Evolutionary conservation across 192 early-diverging fungal species (phyloP).

Genomic region (Gigaspora rosea): DNA sequence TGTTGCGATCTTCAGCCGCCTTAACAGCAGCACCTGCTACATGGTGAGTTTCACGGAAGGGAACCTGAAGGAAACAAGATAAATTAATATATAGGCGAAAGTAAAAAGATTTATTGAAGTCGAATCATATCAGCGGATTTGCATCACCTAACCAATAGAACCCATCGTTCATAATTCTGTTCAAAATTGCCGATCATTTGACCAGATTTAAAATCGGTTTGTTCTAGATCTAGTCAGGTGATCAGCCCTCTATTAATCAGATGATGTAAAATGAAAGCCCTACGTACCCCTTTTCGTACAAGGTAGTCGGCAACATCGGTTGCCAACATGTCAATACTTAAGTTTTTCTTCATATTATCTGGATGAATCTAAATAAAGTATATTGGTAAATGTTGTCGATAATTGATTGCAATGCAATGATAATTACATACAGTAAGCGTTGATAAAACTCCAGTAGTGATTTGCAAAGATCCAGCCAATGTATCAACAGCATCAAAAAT

Average conservation of each 20-base stretch:
- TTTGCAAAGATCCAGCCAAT: constrained; percentile 86
- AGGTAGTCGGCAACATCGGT: constrained; percentile 98
- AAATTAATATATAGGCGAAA: background rate
- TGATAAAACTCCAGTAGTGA: constrained; percentile 87
- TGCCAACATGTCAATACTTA: constrained; percentile 94
- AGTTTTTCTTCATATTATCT: constrained; percentile 76
- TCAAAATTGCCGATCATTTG: no score
- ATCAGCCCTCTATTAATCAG: no score
- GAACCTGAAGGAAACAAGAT: constrained; percentile 55
- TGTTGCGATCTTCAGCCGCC: constrained; percentile 86
- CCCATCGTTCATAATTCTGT: no score
- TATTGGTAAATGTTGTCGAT: background rate
- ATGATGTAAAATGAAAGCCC: background rate
- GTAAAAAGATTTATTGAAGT: background rate
- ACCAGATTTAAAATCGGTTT: no score
- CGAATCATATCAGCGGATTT: background rate
- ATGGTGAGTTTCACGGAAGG: constrained; percentile 99
- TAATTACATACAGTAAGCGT: constrained; percentile 68
- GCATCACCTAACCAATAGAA: no score
- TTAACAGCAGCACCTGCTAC: constrained; percentile 94
- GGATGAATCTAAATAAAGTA: constrained; percentile 66
- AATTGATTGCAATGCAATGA: background rate
- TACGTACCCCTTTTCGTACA: constrained; percentile 85
- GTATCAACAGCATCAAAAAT: constrained; percentile 96
- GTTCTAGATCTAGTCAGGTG: no score